Conservation (phyloP, 2,329 filamentous ascomycete species). For the Fusarium sp. region DNA sequence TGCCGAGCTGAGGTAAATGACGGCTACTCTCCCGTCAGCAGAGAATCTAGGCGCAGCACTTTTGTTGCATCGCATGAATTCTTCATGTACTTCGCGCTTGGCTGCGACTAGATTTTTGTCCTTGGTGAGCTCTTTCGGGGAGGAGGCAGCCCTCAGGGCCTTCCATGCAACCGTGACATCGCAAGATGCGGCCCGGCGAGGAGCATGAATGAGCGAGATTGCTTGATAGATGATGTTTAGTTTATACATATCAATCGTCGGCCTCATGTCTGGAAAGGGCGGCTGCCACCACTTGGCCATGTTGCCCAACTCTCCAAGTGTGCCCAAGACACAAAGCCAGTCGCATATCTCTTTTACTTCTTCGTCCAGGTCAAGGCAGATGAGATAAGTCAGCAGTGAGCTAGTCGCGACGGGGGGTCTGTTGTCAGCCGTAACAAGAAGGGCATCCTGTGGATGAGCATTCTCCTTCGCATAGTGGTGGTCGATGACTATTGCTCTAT, state of each 20-base stretch:
- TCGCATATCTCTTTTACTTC: conserved; percentile 62
- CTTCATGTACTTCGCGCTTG: conserved; percentile 66
- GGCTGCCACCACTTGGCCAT: conserved; percentile 74
- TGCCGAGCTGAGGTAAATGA: conserved; percentile 69
- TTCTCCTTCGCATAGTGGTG: conserved; percentile 68
- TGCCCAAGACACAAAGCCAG: conserved; percentile 74
- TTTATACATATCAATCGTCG: conserved; percentile 68
- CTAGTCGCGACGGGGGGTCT: conserved; percentile 75
- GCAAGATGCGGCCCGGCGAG: conserved; percentile 70
- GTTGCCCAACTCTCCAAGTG: conserved; percentile 74
- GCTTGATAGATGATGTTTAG: conserved; percentile 73
- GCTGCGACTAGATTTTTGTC: conserved; percentile 64
- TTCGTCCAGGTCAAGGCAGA: conserved; percentile 68
- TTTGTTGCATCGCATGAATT: conserved; percentile 70
- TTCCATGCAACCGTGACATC: conserved; percentile 71
- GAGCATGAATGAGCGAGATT: conserved; percentile 73
- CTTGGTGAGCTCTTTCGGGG: conserved; percentile 63
- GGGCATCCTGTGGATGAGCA: conserved; percentile 66
- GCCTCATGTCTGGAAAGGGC: conserved; percentile 74
- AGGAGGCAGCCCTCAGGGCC: conserved; percentile 62
- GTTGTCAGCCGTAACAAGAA: conserved; percentile 71
- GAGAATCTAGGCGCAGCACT: conserved; percentile 71
- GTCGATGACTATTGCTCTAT: conserved; percentile 71
- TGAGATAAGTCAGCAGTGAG: conserved; percentile 71
- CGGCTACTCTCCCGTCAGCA: conserved; percentile 69